A percentile compares a stretch with the other conserved stretches of the same genome.
Conservation (phyloP, 1,139 yeast genomes). For the Scheffersomyces titani region DNA sequence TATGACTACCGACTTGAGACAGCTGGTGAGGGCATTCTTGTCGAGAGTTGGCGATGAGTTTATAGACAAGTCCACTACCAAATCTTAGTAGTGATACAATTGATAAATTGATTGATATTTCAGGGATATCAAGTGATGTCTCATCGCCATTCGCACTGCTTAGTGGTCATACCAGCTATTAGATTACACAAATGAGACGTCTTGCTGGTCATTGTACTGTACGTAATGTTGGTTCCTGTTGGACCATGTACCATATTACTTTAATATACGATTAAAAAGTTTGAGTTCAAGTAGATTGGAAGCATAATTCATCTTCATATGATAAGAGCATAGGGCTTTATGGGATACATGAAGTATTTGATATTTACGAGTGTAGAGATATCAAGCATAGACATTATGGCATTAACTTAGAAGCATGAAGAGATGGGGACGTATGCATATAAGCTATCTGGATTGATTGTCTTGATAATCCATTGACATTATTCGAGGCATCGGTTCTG, state of each 20-base stretch:
- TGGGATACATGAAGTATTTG: neutral
- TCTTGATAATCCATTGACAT: neutral
- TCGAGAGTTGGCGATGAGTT: slow-evolving; percentile 70
- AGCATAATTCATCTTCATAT: neutral
- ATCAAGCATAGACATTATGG: no score
- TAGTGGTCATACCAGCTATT: neutral
- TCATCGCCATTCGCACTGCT: neutral
- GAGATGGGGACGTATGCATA: neutral
- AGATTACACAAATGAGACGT: neutral
- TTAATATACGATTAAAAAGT: neutral
- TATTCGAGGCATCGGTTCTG: neutral
- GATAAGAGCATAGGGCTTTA: neutral
- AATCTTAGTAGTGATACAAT: no score
- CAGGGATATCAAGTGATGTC: neutral
- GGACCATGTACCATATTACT: neutral
- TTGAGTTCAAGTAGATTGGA: neutral
- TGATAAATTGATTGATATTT: neutral
- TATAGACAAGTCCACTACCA: slow-evolving; percentile 2
- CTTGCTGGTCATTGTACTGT: neutral
- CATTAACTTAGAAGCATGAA: no score
- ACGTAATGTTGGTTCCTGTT: neutral
- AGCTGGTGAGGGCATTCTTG: slow-evolving; percentile 65
- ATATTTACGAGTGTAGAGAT: neutral
- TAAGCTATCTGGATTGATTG: neutral
- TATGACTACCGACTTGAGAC: slow-evolving; percentile 68